Evolutionary conservation across 345 rosid species (phyloP), one percentile per base, ranked within the genome.

Genomic region (Rhodamnia argentea): DNA sequence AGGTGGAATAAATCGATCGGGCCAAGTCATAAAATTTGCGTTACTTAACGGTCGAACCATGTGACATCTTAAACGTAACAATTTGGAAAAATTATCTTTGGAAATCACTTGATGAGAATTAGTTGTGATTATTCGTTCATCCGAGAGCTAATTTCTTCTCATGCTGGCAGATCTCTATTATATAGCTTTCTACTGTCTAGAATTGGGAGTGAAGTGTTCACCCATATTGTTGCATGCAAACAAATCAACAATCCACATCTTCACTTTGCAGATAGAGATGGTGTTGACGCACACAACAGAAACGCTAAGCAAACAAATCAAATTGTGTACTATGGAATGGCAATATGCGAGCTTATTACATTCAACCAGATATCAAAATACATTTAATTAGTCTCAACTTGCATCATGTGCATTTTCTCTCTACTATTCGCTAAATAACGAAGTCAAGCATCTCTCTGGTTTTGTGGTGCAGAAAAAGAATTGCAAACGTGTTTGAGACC

Each of bases 201-300:
- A 96, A 94, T 84, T 95, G 47, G 47, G 47, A 7, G 47, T 44
- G 47, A 44, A 44, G 47, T 44, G 51, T 94, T 91, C 97, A 0
- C 93, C 98, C 98, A 94, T 92, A 90, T 96, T 96, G 92, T 95
- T 94, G 89, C 95, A 94, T 13, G 99, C 99, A 94, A 95, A 97
- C 99, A 99, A 97, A 88, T 96, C 99, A 1, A 98, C 99, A 84
- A 97, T 92, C 99, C 97, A 97, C 3, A 97, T 93, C 85, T 96
- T 96, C 84, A 97, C 96, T 84, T 91, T 87, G 90, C 81, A 37
- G 81, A 70, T 6, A 18, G 81, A 70, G 81, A 70, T 37, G 42
- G 81, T 3, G 81, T 16, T 37, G 47, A 10, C 22, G 26, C 81
- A 70, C 47, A 37, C 81, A 70, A 70, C 2, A 70, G 40, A 42